Evolutionary conservation across 345 rosid genomes (phyloP), one percentile per base, ranked within the genome.

Genomic region (Angophora floribunda): DNA sequence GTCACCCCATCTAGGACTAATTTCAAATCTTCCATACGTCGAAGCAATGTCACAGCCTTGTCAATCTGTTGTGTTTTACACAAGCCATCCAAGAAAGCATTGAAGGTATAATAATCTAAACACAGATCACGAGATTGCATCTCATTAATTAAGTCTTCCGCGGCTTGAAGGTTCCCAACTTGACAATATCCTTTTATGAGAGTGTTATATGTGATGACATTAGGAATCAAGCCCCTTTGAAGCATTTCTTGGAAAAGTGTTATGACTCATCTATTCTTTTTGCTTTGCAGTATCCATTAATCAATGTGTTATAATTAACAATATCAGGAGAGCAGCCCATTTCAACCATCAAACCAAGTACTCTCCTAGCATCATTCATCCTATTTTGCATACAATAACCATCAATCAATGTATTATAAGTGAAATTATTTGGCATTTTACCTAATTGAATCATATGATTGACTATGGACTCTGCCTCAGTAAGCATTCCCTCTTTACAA

Each of bases 311-410:
- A 21, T 55, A 19, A 55, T 21, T 19, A 55, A 90, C 75, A 13
- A 90, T 89, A 90, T 90, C 86, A 9, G 65, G 89, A 28, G 80
- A 84, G n/a, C 90, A 51, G 50, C 89, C 92, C 65, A 85, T 90
- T 19, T 49, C 49, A 51, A 87, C 87, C 90, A 91, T 88, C 87
- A 86, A 91, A 63, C 14, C 53, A 26, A 88, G 63, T 87, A 91
- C 88, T 47, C 86, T 90, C 67, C 19, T 87, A 53, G 89, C 93
- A 26, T 90, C 88, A 85, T 91, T 89, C 22, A 93, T 85, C 52
- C 88, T 86, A 88, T 87, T 84, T 28, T 85, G 86, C 90, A 91
- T 86, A 86, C 92, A 90, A 63, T 90, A 91, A 10, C 94, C 91
- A 45, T 89, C 86, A n/a, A 94, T 79, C 65, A 94, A 87, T 45